Evolutionary conservation across 2,329 filamentous ascomycete species (phyloP).

Genomic region (Aureobasidium leucospermi): DNA sequence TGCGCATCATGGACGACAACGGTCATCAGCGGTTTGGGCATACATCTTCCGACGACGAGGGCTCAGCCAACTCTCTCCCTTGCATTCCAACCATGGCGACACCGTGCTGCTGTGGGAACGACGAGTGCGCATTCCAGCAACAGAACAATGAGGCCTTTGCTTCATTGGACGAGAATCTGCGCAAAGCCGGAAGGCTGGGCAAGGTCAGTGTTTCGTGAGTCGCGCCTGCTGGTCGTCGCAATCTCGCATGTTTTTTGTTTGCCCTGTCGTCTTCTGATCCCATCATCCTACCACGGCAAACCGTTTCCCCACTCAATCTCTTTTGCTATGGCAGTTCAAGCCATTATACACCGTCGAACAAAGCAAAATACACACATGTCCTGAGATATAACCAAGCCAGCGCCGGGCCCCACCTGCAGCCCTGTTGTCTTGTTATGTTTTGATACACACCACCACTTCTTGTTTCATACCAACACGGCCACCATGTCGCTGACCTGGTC

Average conservation of each 20-base stretch:
- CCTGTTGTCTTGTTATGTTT: background rate
- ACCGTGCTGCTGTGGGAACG: slow-evolving; percentile 78
- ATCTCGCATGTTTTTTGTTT: slow-evolving; percentile 7
- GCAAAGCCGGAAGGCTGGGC: slow-evolving; percentile 77
- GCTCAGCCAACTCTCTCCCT: background rate
- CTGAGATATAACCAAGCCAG: slow-evolving; percentile 15
- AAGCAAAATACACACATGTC: slow-evolving; percentile 16
- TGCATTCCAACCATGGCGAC: slow-evolving; percentile 11
- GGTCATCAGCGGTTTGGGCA: slow-evolving; percentile 8
- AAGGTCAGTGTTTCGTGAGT: slow-evolving; percentile 60
- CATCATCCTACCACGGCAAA: background rate
- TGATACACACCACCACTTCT: background rate
- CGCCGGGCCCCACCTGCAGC: slow-evolving; percentile 2
- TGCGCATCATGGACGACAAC: slow-evolving; percentile 12
- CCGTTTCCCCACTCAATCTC: slow-evolving; percentile 13
- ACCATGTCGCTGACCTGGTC: slow-evolving; percentile 61
- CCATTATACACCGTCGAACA: slow-evolving; percentile 12
- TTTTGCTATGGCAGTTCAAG: slow-evolving; percentile 14
- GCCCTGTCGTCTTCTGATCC: background rate
- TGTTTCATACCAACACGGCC: slow-evolving; percentile 17
- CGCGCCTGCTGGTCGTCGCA: background rate
- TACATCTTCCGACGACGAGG: background rate
- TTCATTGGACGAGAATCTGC: slow-evolving; percentile 79
- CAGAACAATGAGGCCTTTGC: slow-evolving; percentile 74
- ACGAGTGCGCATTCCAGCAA: slow-evolving; percentile 70